Evolutionary conservation across 2,329 filamentous ascomycete species (phyloP), one percentile per base, ranked within the genome.

Genomic region (Fusarium luffae): DNA sequence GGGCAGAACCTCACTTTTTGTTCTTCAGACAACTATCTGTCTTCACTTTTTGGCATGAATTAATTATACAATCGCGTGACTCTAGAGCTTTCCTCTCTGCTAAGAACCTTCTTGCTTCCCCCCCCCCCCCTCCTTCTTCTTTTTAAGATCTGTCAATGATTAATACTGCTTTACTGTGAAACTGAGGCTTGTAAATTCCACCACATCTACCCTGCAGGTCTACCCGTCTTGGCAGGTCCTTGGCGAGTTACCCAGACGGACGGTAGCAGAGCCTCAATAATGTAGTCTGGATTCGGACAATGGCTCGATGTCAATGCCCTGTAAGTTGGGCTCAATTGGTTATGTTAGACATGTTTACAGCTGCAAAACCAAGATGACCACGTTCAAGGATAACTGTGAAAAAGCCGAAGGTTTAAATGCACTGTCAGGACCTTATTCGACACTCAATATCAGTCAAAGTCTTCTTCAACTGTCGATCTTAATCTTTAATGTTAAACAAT

Each of bases 171-270:
- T 28, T 23, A n/a, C 18, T 23, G 19, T 23, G 9, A 5, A 28
- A 28, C 27, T 5, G 34, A 23, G 21, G 21, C 18, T 40, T 27
- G 2, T 25, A 13, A 12, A 13, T 7, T 28, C 3, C 2, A 51
- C 25, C 9, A n/a, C 23, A 4, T 9, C 10, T 51, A 51, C 49
- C 49, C 34, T 47, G 32, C 34, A 54, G 14, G 19, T 34, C 34
- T 42, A 48, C 60, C 60, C 62, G 60, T 46, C 60, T 64, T 65
- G 52, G 58, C 58, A 37, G 5, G 30, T 7, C 7, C 60, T 65
- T 63, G 60, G 62, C 60, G 34, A 40, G 40, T n/a, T 34, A 18
- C 37, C 14, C 13, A 27, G 16, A 6, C 9, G 18, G n/a, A 30
- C 19, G 16, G 2, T 1, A 42, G 46, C 60, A 65, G 62, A 65